A percentile compares a stretch with the other conserved stretches of the same genome.
Evolutionary conservation across 2,329 filamentous ascomycete species (phyloP).

Genomic region (Dothiorella sarmentorum): DNA sequence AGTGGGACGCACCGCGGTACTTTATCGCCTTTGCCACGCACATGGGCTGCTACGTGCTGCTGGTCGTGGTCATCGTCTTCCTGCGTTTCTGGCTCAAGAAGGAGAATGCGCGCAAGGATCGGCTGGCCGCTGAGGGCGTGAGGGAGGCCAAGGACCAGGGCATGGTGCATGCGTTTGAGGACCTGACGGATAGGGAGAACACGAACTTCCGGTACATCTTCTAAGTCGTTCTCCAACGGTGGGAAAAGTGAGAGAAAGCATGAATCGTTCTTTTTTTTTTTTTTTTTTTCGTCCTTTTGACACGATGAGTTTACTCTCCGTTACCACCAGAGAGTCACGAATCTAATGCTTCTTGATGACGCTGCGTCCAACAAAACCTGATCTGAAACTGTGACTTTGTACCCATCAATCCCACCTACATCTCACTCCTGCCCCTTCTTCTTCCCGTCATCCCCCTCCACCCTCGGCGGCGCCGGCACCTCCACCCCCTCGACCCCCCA

Average conservation of each 20-base stretch:
- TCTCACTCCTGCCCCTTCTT: slow-evolving; percentile 15
- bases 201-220: slow-evolving; percentile 58
- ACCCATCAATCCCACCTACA: neutral
- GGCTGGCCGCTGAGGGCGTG: slow-evolving; percentile 42
- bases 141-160: slow-evolving; percentile 40
- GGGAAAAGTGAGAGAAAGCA: neutral
- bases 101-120: slow-evolving; percentile 59
- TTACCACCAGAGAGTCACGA: too few relatives aligned
- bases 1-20: slow-evolving; percentile 60
- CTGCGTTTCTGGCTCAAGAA: slow-evolving; percentile 57
- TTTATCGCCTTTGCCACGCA: slow-evolving; percentile 68
- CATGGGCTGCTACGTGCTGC: slow-evolving; percentile 62
- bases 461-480: slow-evolving; percentile 41
- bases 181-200: slow-evolving; percentile 62
- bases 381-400: too few relatives aligned
- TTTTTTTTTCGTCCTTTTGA: too few relatives aligned
- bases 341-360: neutral
- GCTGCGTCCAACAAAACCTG: too few relatives aligned
- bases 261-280: neutral
- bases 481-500: slow-evolving; percentile 55
- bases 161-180: slow-evolving; percentile 57
- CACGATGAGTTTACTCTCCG: too few relatives aligned
- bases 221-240: slow-evolving; percentile 25
- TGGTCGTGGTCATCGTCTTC: slow-evolving; percentile 56
- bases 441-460: slow-evolving; percentile 24